phyloP scores from a whole-genome alignment of 176 grass and related monocot species.

The Raddia guianensis region DNA sequence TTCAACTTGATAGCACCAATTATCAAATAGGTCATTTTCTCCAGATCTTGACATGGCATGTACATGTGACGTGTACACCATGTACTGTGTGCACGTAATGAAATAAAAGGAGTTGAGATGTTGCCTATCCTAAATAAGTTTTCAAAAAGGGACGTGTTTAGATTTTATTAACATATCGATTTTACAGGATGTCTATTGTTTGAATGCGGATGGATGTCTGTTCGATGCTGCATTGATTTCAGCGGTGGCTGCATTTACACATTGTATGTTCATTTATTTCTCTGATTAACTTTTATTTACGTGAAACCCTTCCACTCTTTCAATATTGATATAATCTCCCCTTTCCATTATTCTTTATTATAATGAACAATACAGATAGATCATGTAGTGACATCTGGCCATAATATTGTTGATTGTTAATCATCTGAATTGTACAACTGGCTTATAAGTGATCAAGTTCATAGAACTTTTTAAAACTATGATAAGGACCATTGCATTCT shows the following conservation, averaged over 20 bases:
- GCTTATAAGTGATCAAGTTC: not conserved
- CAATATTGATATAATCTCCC: not conserved
- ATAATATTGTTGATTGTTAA: not conserved
- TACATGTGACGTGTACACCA: not conserved
- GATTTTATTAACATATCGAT: conserved; percentile 24
- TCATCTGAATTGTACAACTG: not conserved
- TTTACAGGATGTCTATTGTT: conserved; percentile 90
- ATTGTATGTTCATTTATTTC: conserved; percentile 53
- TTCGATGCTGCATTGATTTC: conserved; percentile 88
- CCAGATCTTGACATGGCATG: not conserved
- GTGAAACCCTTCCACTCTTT: conserved; percentile 9
- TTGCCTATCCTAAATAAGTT: not conserved
- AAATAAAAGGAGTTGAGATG: not conserved
- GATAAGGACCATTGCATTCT: not conserved
- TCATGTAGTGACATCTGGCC: not conserved
- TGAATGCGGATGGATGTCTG: conserved; percentile 89
- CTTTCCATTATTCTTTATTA: not conserved
- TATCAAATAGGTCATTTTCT: conserved; percentile 23
- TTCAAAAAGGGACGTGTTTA: not conserved
- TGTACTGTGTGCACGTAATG: not conserved
- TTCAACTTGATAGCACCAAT: conserved; percentile 21
- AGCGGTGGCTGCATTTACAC: conserved; percentile 78
- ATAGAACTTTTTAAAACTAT: not conserved
- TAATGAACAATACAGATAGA: not conserved
- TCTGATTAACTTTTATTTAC: not conserved